phyloP scores from a whole-genome alignment of 2,329 filamentous ascomycete genomes.

The Plectosphaerella cucumerina region DNA sequence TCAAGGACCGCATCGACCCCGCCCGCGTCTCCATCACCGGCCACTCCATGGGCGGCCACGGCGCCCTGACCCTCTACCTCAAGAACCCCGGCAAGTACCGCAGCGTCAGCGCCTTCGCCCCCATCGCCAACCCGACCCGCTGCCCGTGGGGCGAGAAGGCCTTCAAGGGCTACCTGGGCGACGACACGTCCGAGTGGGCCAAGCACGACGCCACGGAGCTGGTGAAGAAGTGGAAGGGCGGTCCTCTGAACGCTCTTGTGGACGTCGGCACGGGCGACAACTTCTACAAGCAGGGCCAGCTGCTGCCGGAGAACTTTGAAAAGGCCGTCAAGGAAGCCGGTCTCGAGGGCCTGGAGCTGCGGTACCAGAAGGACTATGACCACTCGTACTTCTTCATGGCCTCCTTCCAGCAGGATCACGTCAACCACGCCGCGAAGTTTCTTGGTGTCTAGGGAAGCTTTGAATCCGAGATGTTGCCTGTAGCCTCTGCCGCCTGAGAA shows the following conservation, averaged over 20 bases:
- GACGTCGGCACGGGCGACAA: constrained; percentile 94
- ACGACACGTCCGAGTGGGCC: constrained; percentile 72
- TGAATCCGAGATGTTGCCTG: constrained; percentile 1
- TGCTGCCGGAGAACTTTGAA: constrained; percentile 90
- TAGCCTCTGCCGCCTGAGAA: not conserved
- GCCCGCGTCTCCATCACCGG: constrained; percentile 77
- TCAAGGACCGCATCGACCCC: constrained; percentile 64
- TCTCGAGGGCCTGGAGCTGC: constrained; percentile 66
- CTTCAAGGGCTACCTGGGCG: constrained; percentile 85
- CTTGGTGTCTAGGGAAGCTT: constrained; percentile 37
- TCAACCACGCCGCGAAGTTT: constrained; percentile 87
- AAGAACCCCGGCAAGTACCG: constrained; percentile 89
- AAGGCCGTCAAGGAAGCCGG: constrained; percentile 74
- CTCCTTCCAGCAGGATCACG: constrained; percentile 82
- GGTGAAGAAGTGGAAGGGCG: constrained; percentile 66
- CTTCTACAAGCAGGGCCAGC: constrained; percentile 91
- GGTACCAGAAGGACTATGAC: constrained; percentile 86
- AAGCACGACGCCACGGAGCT: constrained; percentile 91
- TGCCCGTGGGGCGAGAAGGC: constrained; percentile 97
- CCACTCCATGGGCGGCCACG: constrained; percentile 97
- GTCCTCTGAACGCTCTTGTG: constrained; percentile 70
- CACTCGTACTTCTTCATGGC: constrained; percentile 98
- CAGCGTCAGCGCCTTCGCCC: constrained; percentile 85
- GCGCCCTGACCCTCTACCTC: constrained; percentile 86
- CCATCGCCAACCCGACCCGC: constrained; percentile 78